These are phyloP conservation scores for Colletotrichum plurivorum DNA, from an alignment of 2,329 filamentous ascomycete species.

Conservation along the genomic window DNA sequence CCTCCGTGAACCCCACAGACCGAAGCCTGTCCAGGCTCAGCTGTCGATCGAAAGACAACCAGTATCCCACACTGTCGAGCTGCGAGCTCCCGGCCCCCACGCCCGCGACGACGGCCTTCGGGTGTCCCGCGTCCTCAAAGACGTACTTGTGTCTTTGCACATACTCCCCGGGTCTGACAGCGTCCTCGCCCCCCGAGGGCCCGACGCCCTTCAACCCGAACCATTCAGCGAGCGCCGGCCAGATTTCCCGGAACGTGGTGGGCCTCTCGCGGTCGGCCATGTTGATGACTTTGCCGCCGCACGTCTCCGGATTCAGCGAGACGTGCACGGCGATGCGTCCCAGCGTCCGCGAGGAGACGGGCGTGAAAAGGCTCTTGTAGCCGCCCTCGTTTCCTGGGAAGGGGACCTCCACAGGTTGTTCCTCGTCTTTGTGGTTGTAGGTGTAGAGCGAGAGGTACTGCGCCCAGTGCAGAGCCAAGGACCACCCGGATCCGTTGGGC, in stretches of 20 bases:
- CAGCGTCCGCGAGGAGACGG: constrained; percentile 49
- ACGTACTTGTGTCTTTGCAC: constrained; percentile 47
- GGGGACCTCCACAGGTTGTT: constrained; percentile 27
- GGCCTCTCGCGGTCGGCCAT: constrained; percentile 48
- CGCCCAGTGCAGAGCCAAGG: constrained; percentile 55
- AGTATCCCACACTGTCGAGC: constrained; percentile 59
- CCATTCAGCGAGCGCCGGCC: constrained; percentile 49
- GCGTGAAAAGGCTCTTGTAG: constrained; percentile 47
- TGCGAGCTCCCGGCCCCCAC: constrained; percentile 55
- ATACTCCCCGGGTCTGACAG: constrained; percentile 48
- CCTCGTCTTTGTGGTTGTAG: constrained; percentile 43
- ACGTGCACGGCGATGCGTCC: constrained; percentile 50
- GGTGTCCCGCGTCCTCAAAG: constrained; percentile 46
- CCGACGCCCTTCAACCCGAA: constrained; percentile 49
- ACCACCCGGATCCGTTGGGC: constrained; percentile 54
- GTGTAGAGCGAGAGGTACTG: constrained; percentile 56
- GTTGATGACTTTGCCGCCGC: constrained; percentile 51
- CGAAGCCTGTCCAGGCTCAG: constrained; percentile 58
- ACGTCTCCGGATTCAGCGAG: constrained; percentile 45
- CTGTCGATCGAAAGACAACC: constrained; percentile 64
- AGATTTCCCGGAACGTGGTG: constrained; percentile 47
- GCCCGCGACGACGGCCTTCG: constrained; percentile 47
- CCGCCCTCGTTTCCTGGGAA: constrained; percentile 49
- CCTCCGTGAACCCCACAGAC: constrained; percentile 54
- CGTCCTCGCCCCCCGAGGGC: constrained; percentile 30